Base-by-base conservation (phyloP, 129 eudicot genomes). In the Centaurea solstitialis region DNA sequence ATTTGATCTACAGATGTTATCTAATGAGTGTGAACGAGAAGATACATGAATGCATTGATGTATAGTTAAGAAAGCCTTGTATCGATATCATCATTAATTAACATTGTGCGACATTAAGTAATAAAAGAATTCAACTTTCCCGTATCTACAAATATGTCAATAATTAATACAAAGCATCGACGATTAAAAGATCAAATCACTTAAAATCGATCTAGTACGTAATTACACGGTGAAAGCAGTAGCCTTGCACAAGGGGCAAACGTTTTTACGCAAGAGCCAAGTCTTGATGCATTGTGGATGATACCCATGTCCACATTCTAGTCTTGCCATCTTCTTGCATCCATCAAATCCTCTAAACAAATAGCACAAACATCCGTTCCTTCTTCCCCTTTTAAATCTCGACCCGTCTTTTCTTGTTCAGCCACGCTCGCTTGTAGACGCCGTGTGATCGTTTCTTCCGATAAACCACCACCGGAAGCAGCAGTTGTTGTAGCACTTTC, bases 21-120 rank as follows among this genome's bases (percentile, higher is more conserved):
- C n/a, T n/a, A 11, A 80, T 41, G 84, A 74, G 57, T 74, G 85
- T 26, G n/a, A 7, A 40, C 41, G 21, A 0, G n/a, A n/a, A n/a
- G 20, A 43, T 37, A 5, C 30, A 47, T 18, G 4, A 43, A 21
- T 81, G 85, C 45, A 5, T 4, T 1, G 74, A 81, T n/a, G n/a
- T n/a, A n/a, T 33, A 3, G 37, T 33, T 33, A 33, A 33, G 37
- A 33, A 33, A 33, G 37, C 2, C 37, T 33, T 33, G 37, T 33
- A 33, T 33, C 37, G 4, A 33, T 33, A 26, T 33, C 37, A 33
- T 33, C 37, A 33, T 33, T 33, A 33, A 33, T 33, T 26, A 26
- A 26, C 30, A 30, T 30, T 3, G 35, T 30, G 2, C 35, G 3
- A 30, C 3, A 2, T 15, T 50, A 50, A 13, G 61, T 15, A 13